Conservation (phyloP, 176 grass and related monocot species). For the Aegilops bicornis region DNA sequence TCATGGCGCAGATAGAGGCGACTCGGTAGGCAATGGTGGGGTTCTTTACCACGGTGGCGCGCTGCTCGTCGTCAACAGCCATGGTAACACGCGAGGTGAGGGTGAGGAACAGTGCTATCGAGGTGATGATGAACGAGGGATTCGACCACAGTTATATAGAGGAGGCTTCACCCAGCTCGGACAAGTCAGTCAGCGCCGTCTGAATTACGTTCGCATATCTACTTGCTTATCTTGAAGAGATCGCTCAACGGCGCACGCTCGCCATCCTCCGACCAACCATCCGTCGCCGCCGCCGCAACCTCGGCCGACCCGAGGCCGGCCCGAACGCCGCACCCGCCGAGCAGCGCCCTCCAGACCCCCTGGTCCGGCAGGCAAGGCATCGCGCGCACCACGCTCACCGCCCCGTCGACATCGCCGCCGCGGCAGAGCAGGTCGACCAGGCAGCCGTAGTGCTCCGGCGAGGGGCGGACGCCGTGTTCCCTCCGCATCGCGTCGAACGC, state of each 20-base stretch:
- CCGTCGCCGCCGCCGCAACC: not conserved
- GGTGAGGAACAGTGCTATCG: no score
- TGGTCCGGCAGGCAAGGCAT: slow-evolving; percentile 45
- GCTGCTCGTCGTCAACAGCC: not conserved
- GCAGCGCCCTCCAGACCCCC: slow-evolving; percentile 47
- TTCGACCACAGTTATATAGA: not conserved
- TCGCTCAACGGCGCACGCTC: not conserved
- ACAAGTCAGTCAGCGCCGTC: no score
- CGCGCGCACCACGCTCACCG: not conserved
- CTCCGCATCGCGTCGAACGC: slow-evolving; percentile 41
- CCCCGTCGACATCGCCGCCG: slow-evolving; percentile 33
- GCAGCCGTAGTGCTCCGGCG: slow-evolving; percentile 38
- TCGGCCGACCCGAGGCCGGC: slow-evolving; percentile 32
- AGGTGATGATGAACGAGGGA: not conserved
- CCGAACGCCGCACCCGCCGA: slow-evolving; percentile 35
- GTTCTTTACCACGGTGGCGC: not conserved
- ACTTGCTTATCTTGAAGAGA: no score
- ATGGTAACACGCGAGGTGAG: not conserved
- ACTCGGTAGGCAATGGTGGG: not conserved
- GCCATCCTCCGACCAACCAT: not conserved
- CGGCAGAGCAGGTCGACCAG: slow-evolving; percentile 52
- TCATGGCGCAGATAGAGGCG: slow-evolving; percentile 10
- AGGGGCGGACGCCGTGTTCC: slow-evolving; percentile 27
- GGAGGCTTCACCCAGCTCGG: not conserved
- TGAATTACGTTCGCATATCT: no score